Evolutionary conservation across 768 basidiomycete species (phyloP).

Genomic region (Bullera alba): DNA sequence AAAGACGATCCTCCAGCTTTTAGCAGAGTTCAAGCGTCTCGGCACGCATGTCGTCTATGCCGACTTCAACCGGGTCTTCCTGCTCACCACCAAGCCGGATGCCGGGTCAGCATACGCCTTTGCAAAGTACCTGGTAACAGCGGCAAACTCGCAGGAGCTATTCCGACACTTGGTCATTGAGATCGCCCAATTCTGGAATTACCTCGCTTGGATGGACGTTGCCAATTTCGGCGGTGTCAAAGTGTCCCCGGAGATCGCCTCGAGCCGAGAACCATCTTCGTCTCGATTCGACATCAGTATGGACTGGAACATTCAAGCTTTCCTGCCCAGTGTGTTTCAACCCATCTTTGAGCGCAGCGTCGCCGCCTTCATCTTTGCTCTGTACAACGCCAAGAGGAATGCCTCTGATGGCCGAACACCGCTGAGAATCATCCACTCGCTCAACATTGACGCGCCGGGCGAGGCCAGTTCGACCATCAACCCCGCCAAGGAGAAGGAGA

Average conservation of each 20-base stretch:
- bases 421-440: constrained; percentile 62
- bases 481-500: constrained; percentile 61
- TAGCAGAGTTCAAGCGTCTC: constrained; percentile 91
- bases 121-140: constrained; percentile 86
- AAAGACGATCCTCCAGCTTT: constrained; percentile 92
- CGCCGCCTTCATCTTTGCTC: constrained; percentile 75
- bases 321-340: constrained; percentile 78
- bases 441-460: constrained; percentile 34
- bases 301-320: constrained; percentile 81
- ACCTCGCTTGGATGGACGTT: constrained; percentile 88
- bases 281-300: constrained; percentile 53
- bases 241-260: constrained; percentile 50
- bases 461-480: constrained; percentile 51
- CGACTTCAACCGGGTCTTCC: constrained; percentile 80
- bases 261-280: constrained; percentile 18
- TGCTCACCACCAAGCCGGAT: constrained; percentile 84
- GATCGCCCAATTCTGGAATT: constrained; percentile 85
- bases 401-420: constrained; percentile 65
- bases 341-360: constrained; percentile 64
- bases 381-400: constrained; percentile 60
- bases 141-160: constrained; percentile 86
- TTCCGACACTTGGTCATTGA: constrained; percentile 87
- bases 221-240: constrained; percentile 84
- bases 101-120: constrained; percentile 92
- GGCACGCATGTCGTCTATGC: constrained; percentile 91